Evolutionary conservation across 805 yeast species (phyloP), one percentile per base, ranked within the genome.

Genomic region (Metschnikowia bowlesiae): DNA sequence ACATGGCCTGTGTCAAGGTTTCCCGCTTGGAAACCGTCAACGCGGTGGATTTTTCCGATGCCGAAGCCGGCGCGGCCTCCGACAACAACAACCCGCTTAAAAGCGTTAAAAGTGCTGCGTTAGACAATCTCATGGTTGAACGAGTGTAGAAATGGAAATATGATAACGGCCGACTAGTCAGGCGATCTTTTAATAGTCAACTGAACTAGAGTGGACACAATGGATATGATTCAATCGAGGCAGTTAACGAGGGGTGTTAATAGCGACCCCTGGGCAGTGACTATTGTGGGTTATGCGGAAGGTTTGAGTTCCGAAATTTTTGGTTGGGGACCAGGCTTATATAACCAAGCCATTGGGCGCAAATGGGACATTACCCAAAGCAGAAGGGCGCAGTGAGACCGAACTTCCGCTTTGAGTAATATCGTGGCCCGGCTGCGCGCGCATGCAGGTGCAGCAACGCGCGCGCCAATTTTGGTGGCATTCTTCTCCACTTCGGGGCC

Each of bases 61-160:
- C 54, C 7, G 55, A 43, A n/a, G 70, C 54, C 28, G 76, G 75
- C 6, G 74, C 73, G 31, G 74, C 72, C n/a, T 60, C 55, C 30
- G 63, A 62, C 10, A 64, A 60, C 34, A 65, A 58, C 13, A 62
- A 16, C 22, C 56, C 52, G 9, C 68, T 68, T 44, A 64, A 55
- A 14, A 70, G 36, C 35, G 71, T 64, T 43, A 66, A 56, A 55
- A 64, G 56, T 26, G 72, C 52, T 22, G 75, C 47, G 29, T 65
- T 57, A 38, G 71, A 53, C 46, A 70, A 58, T 52, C 62, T 71
- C 75, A 71, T 70, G 29, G 11, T 22, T 34, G 10, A 11, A 34
- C 31, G 38, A 41, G 35, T 31, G 44, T 7, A 6, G 8, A 29
- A n/a, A 35, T 10, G 38, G 22, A 14, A 8, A 8, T 35, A n/a